These are phyloP conservation scores for Chloranthus sessilifolius DNA, from an alignment of 164 flowering plant species.

Conservation along the genomic window DNA sequence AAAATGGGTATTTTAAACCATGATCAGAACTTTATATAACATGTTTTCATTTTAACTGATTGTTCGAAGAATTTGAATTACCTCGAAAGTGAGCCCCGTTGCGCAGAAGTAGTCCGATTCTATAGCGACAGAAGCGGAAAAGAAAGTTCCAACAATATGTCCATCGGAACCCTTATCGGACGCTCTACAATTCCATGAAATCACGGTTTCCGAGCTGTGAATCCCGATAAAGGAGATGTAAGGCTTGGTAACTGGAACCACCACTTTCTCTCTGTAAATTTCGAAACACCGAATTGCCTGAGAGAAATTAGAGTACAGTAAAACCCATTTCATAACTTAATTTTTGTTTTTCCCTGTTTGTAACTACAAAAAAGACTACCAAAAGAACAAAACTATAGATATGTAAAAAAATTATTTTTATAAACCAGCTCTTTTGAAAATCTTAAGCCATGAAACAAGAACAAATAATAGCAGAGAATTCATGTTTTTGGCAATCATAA, in stretches of 20 bases:
- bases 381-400: no score
- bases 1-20: no score
- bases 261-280: conserved; percentile 73
- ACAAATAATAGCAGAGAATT: no score
- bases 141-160: conserved; percentile 40
- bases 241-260: conserved; percentile 55
- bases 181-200: conserved; percentile 66
- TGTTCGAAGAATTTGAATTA: conserved; percentile 3
- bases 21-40: no score
- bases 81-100: conserved; percentile 68
- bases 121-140: conserved; percentile 60
- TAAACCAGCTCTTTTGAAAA: no score
- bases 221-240: conserved; percentile 76
- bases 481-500: no score
- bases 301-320: background rate
- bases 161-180: conserved; percentile 46
- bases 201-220: conserved; percentile 29
- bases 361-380: no score
- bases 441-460: no score
- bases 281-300: no score
- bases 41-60: background rate
- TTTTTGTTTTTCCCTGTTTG: no score
- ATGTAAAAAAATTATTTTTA: no score
- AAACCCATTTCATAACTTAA: no score
- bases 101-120: conserved; percentile 79